Conservation (phyloP, 2,329 filamentous ascomycete genomes). For the Drechslerella dactyloides region DNA sequence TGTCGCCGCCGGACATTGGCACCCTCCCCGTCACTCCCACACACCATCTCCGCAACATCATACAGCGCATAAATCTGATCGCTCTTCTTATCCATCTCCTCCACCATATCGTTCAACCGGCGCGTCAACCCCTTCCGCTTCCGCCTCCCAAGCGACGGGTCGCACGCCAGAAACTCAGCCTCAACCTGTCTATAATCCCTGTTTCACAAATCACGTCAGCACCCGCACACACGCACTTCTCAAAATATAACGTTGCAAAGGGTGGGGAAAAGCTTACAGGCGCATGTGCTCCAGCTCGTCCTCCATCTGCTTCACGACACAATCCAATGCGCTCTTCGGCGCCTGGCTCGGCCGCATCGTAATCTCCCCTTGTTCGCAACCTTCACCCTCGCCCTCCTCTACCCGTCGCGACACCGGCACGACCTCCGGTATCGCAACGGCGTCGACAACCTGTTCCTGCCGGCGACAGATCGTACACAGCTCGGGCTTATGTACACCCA, state of each 20-base stretch:
- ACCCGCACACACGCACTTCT: background rate
- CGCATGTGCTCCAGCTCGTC: slow-evolving; percentile 55
- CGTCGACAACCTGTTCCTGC: slow-evolving; percentile 50
- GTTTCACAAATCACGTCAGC: slow-evolving; percentile 14
- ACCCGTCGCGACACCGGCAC: slow-evolving; percentile 52
- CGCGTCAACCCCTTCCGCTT: slow-evolving; percentile 54
- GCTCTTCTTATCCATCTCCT: slow-evolving; percentile 55
- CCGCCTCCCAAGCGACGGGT: slow-evolving; percentile 54
- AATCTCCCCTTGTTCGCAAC: slow-evolving; percentile 49
- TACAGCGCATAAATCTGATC: slow-evolving; percentile 55
- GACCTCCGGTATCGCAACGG: slow-evolving; percentile 53
- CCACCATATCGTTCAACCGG: slow-evolving; percentile 54
- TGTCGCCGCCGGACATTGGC: slow-evolving; percentile 23
- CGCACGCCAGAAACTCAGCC: slow-evolving; percentile 54
- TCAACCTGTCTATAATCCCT: slow-evolving; percentile 54
- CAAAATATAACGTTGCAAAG: background rate
- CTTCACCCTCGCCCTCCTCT: slow-evolving; percentile 27
- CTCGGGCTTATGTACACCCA: slow-evolving; percentile 52
- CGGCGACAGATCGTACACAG: slow-evolving; percentile 54
- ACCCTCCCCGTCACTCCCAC: slow-evolving; percentile 8
- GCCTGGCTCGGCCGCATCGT: slow-evolving; percentile 53
- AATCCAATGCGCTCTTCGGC: slow-evolving; percentile 53
- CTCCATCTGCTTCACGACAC: slow-evolving; percentile 54
- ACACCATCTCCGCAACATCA: slow-evolving; percentile 53
- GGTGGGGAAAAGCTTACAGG: slow-evolving; percentile 50